Evolutionary conservation across 202 grass and related monocot genomes (phyloP).

Genomic region (Carex sylvatica): DNA sequence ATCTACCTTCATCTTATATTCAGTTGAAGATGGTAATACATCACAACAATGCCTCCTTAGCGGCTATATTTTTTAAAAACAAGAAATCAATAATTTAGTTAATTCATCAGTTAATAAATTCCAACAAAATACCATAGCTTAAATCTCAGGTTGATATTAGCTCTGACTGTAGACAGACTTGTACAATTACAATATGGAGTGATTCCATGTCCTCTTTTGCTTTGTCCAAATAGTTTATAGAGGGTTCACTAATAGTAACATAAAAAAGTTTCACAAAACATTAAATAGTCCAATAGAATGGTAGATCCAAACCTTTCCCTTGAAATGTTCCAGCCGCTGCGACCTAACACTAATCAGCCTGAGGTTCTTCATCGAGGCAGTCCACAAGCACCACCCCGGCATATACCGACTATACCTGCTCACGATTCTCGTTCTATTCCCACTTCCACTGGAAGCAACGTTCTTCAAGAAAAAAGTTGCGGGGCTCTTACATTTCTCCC

Average conservation of each 20-base stretch:
- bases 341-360: slow-evolving; percentile 48
- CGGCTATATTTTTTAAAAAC: slow-evolving; percentile 39
- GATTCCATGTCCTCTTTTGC: not conserved
- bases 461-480: slow-evolving; percentile 62
- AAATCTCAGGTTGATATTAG: not conserved
- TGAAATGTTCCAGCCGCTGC: slow-evolving; percentile 29
- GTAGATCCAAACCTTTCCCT: slow-evolving; percentile 54
- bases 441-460: slow-evolving; percentile 27
- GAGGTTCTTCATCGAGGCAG: slow-evolving; percentile 43
- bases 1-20: slow-evolving; percentile 49
- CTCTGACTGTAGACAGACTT: not conserved
- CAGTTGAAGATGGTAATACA: slow-evolving; percentile 52
- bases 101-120: slow-evolving; percentile 16
- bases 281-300: not conserved
- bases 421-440: slow-evolving; percentile 37
- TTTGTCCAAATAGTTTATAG: not conserved
- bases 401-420: slow-evolving; percentile 58
- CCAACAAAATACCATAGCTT: not conserved
- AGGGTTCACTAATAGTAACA: not conserved
- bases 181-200: not conserved
- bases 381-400: slow-evolving; percentile 41
- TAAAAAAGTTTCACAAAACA: not conserved
- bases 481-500: slow-evolving; percentile 64
- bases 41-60: slow-evolving; percentile 77
- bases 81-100: slow-evolving; percentile 5